Conservation (phyloP, 768 basidiomycete genomes). For the Mycena polygramma region DNA sequence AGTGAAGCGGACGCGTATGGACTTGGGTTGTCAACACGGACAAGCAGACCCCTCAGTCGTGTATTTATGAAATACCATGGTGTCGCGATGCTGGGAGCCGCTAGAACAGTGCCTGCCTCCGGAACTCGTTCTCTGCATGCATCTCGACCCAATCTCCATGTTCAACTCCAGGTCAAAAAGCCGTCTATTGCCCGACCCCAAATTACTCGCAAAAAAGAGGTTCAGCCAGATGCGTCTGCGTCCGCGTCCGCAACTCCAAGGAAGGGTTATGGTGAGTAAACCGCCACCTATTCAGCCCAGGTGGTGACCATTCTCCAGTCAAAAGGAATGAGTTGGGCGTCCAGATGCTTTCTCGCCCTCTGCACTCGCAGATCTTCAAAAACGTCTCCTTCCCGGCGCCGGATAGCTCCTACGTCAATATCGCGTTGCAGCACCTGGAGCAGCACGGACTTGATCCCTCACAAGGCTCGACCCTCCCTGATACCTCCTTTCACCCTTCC, state of each 20-base stretch:
- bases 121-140: constrained; percentile 28
- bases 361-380: constrained; percentile 88
- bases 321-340: constrained; percentile 93
- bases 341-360: constrained; percentile 85
- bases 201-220: neutral
- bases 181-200: neutral
- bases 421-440: constrained; percentile 85
- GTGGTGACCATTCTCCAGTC: constrained; percentile 48
- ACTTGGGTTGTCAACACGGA: neutral
- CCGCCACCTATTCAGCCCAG: neutral
- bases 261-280: constrained; percentile 27
- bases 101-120: constrained; percentile 24
- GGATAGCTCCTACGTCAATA: constrained; percentile 71
- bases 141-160: constrained; percentile 1
- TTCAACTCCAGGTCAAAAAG: constrained; percentile 14
- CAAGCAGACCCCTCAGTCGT: neutral
- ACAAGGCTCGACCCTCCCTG: constrained; percentile 84
- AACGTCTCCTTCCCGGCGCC: constrained; percentile 75
- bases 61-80: constrained; percentile 25
- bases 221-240: constrained; percentile 20
- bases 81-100: constrained; percentile 11
- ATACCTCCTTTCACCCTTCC: constrained; percentile 87
- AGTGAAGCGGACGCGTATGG: constrained; percentile 18
- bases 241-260: neutral
- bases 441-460: constrained; percentile 85